Conservation (phyloP, 306 rosid genomes). For the Cicer cuneatum region DNA sequence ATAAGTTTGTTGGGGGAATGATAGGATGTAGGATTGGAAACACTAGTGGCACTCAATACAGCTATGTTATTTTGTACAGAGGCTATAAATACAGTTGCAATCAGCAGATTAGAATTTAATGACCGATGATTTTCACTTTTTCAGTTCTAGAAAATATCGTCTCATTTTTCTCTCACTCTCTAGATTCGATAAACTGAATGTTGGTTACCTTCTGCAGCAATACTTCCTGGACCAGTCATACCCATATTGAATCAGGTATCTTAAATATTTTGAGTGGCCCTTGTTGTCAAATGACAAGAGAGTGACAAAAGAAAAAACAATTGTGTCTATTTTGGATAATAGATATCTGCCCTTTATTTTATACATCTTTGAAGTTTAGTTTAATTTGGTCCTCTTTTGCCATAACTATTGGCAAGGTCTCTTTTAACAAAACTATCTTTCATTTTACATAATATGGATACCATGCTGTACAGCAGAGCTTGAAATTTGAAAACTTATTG, state of each 20-base stretch:
- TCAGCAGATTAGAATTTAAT: background rate
- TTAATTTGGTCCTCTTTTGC: conserved; percentile 36
- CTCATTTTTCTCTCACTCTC: conserved; percentile 1
- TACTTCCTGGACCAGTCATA: conserved; percentile 97
- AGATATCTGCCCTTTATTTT: conserved; percentile 11
- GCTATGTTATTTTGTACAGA: conserved; percentile 3
- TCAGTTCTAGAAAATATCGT: background rate
- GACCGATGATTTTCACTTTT: background rate
- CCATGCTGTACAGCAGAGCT: conserved; percentile 12
- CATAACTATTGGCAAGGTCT: conserved; percentile 31
- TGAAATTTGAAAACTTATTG: conserved; percentile 29
- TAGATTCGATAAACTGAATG: conserved; percentile 51
- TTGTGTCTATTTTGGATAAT: conserved; percentile 35
- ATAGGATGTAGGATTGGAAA: conserved; percentile 1
- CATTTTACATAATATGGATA: conserved; percentile 36
- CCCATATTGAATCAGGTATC: conserved; percentile 92
- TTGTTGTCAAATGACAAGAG: conserved; percentile 36
- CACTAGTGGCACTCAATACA: no score
- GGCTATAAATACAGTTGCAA: background rate
- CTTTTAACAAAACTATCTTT: conserved; percentile 23
- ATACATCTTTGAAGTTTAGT: conserved; percentile 11
- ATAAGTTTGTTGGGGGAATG: conserved; percentile 2
- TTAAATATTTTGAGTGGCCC: conserved; percentile 35
- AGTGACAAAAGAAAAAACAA: conserved; percentile 21
- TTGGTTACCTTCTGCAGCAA: conserved; percentile 73